Evolutionary conservation across 305 asterid genomes (phyloP).

Genomic region (Fraxinus greggii): DNA sequence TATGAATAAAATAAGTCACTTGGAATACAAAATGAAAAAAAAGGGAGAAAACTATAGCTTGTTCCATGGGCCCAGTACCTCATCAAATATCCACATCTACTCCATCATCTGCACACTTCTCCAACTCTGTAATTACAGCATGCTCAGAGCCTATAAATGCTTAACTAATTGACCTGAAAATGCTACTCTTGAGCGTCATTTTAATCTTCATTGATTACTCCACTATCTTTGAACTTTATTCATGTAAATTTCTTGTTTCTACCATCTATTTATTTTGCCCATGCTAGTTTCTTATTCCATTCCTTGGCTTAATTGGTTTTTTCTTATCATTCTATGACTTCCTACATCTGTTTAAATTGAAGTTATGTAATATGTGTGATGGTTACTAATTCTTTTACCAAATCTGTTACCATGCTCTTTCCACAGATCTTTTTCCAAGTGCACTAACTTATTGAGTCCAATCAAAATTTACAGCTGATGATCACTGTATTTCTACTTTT

Average conservation of each 20-base stretch:
- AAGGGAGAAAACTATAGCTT: neutral
- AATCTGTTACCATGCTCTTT: neutral
- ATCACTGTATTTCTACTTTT: neutral
- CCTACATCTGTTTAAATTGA: neutral
- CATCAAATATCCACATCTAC: neutral
- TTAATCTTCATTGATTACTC: neutral
- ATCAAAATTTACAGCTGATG: neutral
- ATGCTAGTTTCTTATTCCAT: neutral
- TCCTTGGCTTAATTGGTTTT: neutral
- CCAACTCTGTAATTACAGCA: neutral
- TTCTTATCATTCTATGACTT: neutral
- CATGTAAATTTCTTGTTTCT: neutral
- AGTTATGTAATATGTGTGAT: neutral
- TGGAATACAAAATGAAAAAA: neutral
- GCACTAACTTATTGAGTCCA: neutral
- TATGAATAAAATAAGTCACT: neutral
- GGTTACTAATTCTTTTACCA: neutral
- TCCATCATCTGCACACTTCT: neutral
- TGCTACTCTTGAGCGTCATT: neutral
- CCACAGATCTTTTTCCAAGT: neutral
- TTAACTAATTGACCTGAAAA: neutral
- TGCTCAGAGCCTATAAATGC: neutral
- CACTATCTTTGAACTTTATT: neutral
- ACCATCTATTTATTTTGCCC: neutral
- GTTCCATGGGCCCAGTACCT: neutral